Percentiles rank a stretch among this genome's conserved stretches.
phyloP scores from a whole-genome alignment of 2,329 filamentous ascomycete genomes.

The Aspergillus hiratsukae region DNA sequence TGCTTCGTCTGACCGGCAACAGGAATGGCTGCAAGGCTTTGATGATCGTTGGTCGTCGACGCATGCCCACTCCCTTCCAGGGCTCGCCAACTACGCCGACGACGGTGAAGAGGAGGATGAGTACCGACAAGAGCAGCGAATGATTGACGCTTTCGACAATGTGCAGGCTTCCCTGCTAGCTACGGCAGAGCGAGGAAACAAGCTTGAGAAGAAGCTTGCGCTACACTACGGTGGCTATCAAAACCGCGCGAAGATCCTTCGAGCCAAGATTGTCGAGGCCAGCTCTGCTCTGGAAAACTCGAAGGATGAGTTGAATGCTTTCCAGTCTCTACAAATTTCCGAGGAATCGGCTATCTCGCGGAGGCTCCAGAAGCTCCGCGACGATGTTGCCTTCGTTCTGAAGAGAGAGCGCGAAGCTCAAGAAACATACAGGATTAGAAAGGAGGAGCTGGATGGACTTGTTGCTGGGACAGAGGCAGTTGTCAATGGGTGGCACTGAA shows the following conservation, averaged over 20 bases:
- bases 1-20: slow-evolving; percentile 48
- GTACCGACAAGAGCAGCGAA: slow-evolving; percentile 51
- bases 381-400: slow-evolving; percentile 78
- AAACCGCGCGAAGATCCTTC: slow-evolving; percentile 74
- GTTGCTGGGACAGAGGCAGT: slow-evolving; percentile 25
- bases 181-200: slow-evolving; percentile 74
- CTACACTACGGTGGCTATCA: slow-evolving; percentile 88
- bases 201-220: slow-evolving; percentile 87
- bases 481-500: slow-evolving; percentile 39
- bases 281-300: slow-evolving; percentile 70
- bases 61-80: slow-evolving; percentile 58
- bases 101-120: slow-evolving; percentile 70
- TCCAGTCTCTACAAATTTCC: slow-evolving; percentile 69
- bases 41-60: slow-evolving; percentile 49
- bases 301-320: slow-evolving; percentile 65
- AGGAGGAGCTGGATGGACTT: slow-evolving; percentile 70
- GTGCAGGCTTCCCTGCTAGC: slow-evolving; percentile 69
- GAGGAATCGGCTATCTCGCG: slow-evolving; percentile 72
- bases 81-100: slow-evolving; percentile 73
- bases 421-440: slow-evolving; percentile 71
- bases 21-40: slow-evolving; percentile 45
- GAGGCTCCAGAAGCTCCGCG: slow-evolving; percentile 68
- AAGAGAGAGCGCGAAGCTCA: slow-evolving; percentile 85
- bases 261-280: slow-evolving; percentile 73
- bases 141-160: slow-evolving; percentile 68